Evolutionary conservation across 176 grass and related monocot species (phyloP).

Genomic region (Elymus sibiricus): DNA sequence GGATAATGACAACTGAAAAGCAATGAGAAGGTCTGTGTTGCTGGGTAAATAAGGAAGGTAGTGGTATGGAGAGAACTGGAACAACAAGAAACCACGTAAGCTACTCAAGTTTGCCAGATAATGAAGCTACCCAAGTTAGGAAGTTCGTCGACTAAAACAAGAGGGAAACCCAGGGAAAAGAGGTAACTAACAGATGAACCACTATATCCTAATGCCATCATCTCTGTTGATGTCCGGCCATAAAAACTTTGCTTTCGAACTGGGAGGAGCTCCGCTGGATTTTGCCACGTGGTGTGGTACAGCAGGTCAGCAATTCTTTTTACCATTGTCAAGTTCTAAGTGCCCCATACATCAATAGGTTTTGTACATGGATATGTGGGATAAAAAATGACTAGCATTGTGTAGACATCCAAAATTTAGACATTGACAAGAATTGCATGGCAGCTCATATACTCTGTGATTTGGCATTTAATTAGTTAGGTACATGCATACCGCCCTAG

Average conservation of each 20-base stretch:
- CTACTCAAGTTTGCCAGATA: neutral
- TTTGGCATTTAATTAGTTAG: slow-evolving; percentile 23
- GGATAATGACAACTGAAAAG: neutral
- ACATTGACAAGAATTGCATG: neutral
- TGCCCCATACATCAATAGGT: neutral
- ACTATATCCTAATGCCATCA: neutral
- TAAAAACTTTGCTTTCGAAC: slow-evolving; percentile 6
- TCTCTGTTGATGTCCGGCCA: neutral
- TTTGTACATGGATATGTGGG: neutral
- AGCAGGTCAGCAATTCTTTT: neutral
- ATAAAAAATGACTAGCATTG: neutral
- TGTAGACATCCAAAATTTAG: neutral
- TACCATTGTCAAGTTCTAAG: neutral
- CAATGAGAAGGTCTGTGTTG: neutral
- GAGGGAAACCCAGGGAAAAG: neutral
- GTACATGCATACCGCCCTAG: neutral
- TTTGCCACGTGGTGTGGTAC: neutral
- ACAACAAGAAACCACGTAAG: neutral
- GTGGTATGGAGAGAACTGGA: neutral
- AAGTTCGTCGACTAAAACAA: neutral
- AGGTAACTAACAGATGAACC: neutral
- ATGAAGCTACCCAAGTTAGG: neutral
- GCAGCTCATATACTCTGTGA: neutral
- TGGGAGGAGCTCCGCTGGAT: neutral
- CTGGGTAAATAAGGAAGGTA: neutral